Percentiles rank a stretch among this genome's conserved stretches.
phyloP scores from a whole-genome alignment of 768 basidiomycete genomes.

The Panaeolus cyanescens region DNA sequence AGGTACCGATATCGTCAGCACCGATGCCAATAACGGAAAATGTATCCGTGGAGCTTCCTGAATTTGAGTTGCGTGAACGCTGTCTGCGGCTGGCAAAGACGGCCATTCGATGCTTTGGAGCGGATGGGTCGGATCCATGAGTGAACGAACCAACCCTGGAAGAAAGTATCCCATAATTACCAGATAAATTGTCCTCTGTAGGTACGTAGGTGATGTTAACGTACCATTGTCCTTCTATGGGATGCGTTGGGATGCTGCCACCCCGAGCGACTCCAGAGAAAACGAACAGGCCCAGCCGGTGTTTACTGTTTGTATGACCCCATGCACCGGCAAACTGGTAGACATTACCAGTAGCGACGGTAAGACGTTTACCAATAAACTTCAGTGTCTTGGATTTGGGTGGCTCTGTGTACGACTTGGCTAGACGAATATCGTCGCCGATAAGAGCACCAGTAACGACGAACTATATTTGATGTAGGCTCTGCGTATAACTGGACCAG shows the following conservation, averaged over 20 bases:
- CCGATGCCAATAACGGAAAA: neutral
- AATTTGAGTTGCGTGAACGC: neutral
- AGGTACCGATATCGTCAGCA: no score
- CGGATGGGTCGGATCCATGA: no score
- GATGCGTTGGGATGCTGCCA: neutral
- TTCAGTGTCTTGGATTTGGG: no score
- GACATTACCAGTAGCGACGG: neutral
- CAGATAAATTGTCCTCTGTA: no score
- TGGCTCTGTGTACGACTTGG: neutral
- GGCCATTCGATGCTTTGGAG: no score
- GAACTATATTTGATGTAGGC: no score
- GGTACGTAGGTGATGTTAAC: no score
- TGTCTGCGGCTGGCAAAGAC: no score
- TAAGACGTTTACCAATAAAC: neutral
- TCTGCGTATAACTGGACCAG: no score
- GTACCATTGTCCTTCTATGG: no score
- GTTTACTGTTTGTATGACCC: neutral
- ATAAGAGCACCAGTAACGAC: no score
- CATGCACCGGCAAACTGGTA: neutral
- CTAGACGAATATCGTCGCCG: neutral
- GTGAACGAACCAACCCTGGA: neutral
- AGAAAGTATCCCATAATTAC: no score
- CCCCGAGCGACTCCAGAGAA: neutral
- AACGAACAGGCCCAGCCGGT: neutral
- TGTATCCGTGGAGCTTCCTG: neutral